Evolutionary conservation across 2,329 filamentous ascomycete species (phyloP).

Genomic region (Zymoseptoria pseudotritici): DNA sequence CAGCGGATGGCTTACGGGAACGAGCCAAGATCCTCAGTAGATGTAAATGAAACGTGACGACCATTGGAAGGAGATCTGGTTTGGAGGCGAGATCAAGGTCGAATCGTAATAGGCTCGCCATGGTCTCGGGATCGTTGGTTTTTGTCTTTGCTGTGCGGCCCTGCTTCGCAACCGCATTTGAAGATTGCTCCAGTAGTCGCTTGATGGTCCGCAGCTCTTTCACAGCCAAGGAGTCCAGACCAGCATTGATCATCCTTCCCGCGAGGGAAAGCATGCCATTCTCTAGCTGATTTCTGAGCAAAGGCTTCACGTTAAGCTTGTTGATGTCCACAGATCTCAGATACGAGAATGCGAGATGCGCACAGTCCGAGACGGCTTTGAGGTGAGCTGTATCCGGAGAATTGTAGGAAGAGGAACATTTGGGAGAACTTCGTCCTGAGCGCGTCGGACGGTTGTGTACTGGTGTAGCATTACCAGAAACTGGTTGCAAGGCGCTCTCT

Average conservation of each 20-base stretch:
- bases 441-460: conserved; percentile 30
- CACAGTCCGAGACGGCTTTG: conserved; percentile 57
- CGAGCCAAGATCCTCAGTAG: conserved; percentile 56
- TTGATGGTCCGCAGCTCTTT: conserved; percentile 64
- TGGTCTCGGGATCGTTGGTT: conserved; percentile 34
- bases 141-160: not conserved
- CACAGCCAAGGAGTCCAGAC: conserved; percentile 59
- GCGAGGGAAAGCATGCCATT: conserved; percentile 64
- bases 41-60: conserved; percentile 59
- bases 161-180: conserved; percentile 7
- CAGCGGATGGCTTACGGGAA: conserved; percentile 51
- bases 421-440: conserved; percentile 1
- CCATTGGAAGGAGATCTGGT: conserved; percentile 40
- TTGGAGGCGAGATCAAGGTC: conserved; percentile 35
- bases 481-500: conserved; percentile 32
- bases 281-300: conserved; percentile 63
- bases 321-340: conserved; percentile 51
- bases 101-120: conserved; percentile 59
- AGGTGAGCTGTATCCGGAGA: conserved; percentile 1
- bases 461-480: conserved; percentile 45
- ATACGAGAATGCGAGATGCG: conserved; percentile 58
- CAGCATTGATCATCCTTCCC: conserved; percentile 57
- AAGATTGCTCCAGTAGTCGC: conserved; percentile 46
- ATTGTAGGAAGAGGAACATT: not conserved
- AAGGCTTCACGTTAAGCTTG: conserved; percentile 44